phyloP scores from a whole-genome alignment of 805 yeast species.

The Hyphopichia homilentoma region DNA sequence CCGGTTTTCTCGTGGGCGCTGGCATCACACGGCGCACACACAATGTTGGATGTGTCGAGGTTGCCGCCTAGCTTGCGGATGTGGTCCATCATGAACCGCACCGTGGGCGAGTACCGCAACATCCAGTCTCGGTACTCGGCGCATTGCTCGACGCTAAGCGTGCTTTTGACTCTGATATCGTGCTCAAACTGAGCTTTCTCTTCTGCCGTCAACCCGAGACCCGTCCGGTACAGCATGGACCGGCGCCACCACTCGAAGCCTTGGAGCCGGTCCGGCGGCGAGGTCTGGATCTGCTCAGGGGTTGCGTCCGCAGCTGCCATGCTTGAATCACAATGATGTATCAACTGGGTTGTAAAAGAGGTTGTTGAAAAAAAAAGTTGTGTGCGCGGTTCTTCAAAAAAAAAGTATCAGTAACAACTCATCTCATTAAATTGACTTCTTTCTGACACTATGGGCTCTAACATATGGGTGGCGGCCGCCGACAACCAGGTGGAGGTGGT shows the following conservation, averaged over 20 bases:
- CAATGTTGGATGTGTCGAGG: constrained; percentile 47
- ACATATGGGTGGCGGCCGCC: constrained; percentile 94
- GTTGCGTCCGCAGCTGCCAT: constrained; percentile 3
- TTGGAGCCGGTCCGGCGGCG: constrained; percentile 25
- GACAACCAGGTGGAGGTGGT: constrained; percentile 69
- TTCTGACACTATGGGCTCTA: constrained; percentile 49
- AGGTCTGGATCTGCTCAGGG: constrained; percentile 10
- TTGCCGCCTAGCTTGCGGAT: constrained; percentile 60
- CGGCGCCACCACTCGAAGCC: constrained; percentile 85
- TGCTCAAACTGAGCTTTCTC: constrained; percentile 54
- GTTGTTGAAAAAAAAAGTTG: too few species aligned
- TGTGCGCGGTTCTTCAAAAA: too few species aligned
- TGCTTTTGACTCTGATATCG: constrained; percentile 45
- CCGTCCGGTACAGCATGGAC: constrained; percentile 66
- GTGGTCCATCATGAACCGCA: constrained; percentile 81
- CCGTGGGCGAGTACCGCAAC: constrained; percentile 75
- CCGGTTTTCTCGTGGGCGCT: constrained; percentile 85
- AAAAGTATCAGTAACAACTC: too few species aligned
- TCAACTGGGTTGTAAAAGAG: neutral
- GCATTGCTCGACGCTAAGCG: constrained; percentile 62
- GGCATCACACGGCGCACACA: constrained; percentile 64
- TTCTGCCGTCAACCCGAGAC: constrained; percentile 55
- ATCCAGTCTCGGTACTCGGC: constrained; percentile 78
- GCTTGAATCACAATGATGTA: neutral
- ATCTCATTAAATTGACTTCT: too few species aligned